These are phyloP conservation scores for Hypoxylon rickii DNA, from an alignment of 495 filamentous ascomycete species.

Conservation along the genomic window DNA sequence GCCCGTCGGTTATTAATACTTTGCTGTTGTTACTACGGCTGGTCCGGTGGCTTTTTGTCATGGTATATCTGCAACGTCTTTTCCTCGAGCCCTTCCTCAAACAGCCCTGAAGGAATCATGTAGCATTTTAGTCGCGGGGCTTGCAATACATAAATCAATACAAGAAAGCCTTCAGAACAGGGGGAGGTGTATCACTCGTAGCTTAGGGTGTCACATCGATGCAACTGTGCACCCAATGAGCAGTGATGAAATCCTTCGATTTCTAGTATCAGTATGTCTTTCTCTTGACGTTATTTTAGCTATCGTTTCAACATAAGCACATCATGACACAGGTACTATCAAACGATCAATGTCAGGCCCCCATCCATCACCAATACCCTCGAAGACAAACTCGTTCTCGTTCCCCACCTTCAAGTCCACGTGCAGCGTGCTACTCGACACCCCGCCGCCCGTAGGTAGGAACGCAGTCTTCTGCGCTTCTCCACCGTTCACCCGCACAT, in stretches of 20 bases:
- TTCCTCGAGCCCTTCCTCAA: slow-evolving; percentile 15
- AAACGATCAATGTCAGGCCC: slow-evolving; percentile 62
- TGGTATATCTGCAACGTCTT: slow-evolving; percentile 21
- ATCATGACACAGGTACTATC: slow-evolving; percentile 51
- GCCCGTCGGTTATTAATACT: slow-evolving; percentile 8
- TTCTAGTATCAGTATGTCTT: too few relatives aligned
- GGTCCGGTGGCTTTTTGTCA: slow-evolving; percentile 34
- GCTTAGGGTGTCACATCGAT: too few relatives aligned
- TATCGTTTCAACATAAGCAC: not conserved
- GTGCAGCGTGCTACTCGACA: slow-evolving; percentile 43
- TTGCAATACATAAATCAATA: slow-evolving; percentile 28
- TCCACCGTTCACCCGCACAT: slow-evolving; percentile 61
- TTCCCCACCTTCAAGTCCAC: slow-evolving; percentile 46
- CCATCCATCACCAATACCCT: slow-evolving; percentile 52
- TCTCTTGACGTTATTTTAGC: not conserved
- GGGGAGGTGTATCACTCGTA: too few relatives aligned
- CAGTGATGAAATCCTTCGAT: too few relatives aligned
- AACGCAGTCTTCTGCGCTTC: slow-evolving; percentile 54
- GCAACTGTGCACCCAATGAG: too few relatives aligned
- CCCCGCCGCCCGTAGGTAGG: slow-evolving; percentile 47
- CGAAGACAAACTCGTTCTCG: slow-evolving; percentile 53
- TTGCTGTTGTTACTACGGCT: slow-evolving; percentile 36
- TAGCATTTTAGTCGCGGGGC: slow-evolving; percentile 13
- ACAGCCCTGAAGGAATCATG: slow-evolving; percentile 10
- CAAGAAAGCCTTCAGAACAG: slow-evolving; percentile 9